phyloP scores from a whole-genome alignment of 164 flowering plant species.

The Magnolia officinalis region DNA sequence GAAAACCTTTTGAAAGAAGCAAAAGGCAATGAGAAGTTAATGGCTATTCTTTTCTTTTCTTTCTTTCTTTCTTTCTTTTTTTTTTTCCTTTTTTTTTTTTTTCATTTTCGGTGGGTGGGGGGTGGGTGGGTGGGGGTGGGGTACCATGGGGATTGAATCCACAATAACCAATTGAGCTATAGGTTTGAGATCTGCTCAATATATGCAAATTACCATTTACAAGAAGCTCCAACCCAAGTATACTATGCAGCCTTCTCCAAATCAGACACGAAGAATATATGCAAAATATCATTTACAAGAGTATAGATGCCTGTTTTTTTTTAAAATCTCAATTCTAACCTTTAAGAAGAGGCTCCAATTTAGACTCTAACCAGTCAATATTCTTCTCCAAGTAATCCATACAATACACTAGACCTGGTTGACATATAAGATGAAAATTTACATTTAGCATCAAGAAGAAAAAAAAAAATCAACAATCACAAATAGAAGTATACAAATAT shows the following conservation, averaged over 20 bases:
- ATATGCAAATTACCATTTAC: background rate
- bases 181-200: background rate
- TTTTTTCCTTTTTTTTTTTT: too few species aligned
- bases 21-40: too few species aligned
- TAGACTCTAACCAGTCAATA: constrained; percentile 86
- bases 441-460: background rate
- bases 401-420: constrained; percentile 82
- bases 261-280: too few species aligned
- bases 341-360: constrained; percentile 67
- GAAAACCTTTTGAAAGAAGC: too few species aligned
- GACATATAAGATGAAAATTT: constrained; percentile 7
- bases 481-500: background rate
- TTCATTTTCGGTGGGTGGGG: too few species aligned
- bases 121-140: too few species aligned
- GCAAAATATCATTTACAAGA: background rate
- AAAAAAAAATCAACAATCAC: background rate
- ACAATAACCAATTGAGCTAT: too few species aligned
- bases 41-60: too few species aligned
- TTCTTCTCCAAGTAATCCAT: constrained; percentile 97
- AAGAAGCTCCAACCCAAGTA: background rate
- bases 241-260: background rate
- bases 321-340: constrained; percentile 35
- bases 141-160: too few species aligned
- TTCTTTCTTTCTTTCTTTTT: too few species aligned
- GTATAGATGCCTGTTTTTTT: background rate